phyloP scores from a whole-genome alignment of 805 yeast genomes.

The Wickerhamomyces canadensis region DNA sequence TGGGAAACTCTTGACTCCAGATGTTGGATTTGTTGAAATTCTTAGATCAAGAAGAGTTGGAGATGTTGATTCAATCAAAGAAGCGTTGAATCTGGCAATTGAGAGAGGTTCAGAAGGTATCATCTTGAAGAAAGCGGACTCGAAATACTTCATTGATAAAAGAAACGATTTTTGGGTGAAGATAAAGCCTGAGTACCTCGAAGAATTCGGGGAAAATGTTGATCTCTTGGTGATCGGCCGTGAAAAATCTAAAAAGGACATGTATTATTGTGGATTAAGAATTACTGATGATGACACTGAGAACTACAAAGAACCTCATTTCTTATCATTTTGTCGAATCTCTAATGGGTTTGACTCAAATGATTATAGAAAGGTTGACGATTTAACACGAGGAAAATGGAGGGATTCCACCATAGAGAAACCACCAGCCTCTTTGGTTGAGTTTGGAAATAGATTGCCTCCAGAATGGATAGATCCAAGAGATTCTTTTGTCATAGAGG shows the following conservation, averaged over 20 bases:
- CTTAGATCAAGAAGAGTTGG: conserved; percentile 35
- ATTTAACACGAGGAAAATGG: conserved; percentile 61
- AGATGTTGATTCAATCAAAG: conserved; percentile 47
- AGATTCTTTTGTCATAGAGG: conserved; percentile 73
- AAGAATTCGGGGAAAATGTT: conserved; percentile 79
- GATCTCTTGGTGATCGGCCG: conserved; percentile 80
- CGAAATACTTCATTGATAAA: conserved; percentile 56
- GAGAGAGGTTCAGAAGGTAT: conserved; percentile 73
- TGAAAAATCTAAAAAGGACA: conserved; percentile 60
- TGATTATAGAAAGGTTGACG: conserved; percentile 55
- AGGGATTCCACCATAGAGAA: conserved; percentile 29
- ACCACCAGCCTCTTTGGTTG: conserved; percentile 38
- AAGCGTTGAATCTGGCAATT: conserved; percentile 53
- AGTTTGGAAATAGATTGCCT: conserved; percentile 60
- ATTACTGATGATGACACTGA: conserved; percentile 32
- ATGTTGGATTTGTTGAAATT: conserved; percentile 39
- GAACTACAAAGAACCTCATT: conserved; percentile 25
- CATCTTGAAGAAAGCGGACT: conserved; percentile 58
- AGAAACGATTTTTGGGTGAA: conserved; percentile 74
- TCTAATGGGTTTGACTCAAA: conserved; percentile 76
- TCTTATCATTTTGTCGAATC: conserved; percentile 67
- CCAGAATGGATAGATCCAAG: conserved; percentile 75
- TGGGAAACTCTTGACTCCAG: conserved; percentile 36
- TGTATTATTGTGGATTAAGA: conserved; percentile 70
- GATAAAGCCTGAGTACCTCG: conserved; percentile 85